Base-by-base conservation (phyloP, 2,329 filamentous ascomycete genomes). In the Trichoderma gracile region DNA sequence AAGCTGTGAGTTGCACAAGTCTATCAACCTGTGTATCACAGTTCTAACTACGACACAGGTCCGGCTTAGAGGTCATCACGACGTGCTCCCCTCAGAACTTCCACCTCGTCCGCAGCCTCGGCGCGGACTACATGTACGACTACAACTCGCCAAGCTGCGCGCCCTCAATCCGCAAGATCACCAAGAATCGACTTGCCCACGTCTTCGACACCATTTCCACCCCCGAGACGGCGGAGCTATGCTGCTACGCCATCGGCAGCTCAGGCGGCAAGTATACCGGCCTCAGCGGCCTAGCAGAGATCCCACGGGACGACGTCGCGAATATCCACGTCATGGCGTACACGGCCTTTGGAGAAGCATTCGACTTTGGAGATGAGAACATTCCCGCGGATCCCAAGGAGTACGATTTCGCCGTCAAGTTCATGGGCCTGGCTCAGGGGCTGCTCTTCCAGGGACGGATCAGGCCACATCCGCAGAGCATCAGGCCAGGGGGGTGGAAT, bases 51-150 rank as follows among this genome's bases (percentile, higher is more conserved):
- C 21, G 9, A 5, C n/a, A 23, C n/a, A 64, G 63, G 30, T 78
- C 77, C 8, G 79, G 77, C 4, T 74, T 75, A 25, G 72, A 66
- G 14, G 77, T 81, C 8, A 68, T 79, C 12, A 69, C 79, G 1
- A 80, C 79, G 0, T 71, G 74, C 5, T 80, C 79, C 15, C 74
- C 76, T 15, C 68, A 61, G 65, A 76, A 79, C 69, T 75, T 75
- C 61, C 74, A 74, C 23, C 73, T 76, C 30, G 68, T 79, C 21
- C 71, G 69, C 56, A 71, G 69, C 1, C 75, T 79, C 7, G 83
- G 83, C 19, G 82, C 81, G 5, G 78, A 78, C 38, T 69, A 72
- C 5, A 76, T 75, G n/a, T 80, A 83, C 64, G 80, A 85, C 73
- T 82, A 85, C 72, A 72, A 71, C n/a, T 66, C 70, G 9, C 64